Evolutionary conservation across 495 filamentous ascomycete genomes (phyloP).

Genomic region (Neurospora sp.): DNA sequence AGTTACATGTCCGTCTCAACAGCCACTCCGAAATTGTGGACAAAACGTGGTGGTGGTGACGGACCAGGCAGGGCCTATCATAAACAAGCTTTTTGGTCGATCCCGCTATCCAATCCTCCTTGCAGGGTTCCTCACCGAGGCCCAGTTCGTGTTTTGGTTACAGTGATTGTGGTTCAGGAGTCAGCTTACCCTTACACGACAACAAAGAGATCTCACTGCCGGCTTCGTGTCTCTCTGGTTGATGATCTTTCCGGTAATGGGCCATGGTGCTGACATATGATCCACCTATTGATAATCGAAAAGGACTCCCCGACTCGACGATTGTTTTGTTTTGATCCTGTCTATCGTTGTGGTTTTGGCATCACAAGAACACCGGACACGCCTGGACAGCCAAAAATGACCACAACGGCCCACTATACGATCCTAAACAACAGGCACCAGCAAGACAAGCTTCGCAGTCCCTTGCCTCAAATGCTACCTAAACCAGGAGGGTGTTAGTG

Average conservation of each 20-base stretch:
- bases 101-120: background rate
- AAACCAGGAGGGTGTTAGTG: background rate
- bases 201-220: background rate
- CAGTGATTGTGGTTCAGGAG: background rate
- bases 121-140: background rate
- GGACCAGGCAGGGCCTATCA: background rate
- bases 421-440: background rate
- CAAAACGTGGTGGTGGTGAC: background rate
- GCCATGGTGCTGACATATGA: background rate
- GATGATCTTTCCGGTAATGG: background rate
- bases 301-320: background rate
- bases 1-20: background rate
- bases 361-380: background rate
- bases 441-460: background rate
- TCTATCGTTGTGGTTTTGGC: background rate
- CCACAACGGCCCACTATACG: background rate
- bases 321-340: background rate
- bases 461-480: background rate
- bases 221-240: background rate
- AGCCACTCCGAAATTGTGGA: background rate
- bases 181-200: background rate
- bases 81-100: background rate
- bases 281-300: background rate
- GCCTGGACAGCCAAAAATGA: background rate
- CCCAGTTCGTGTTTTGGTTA: background rate